Percentiles rank a stretch among this genome's conserved stretches.
Evolutionary conservation across 495 filamentous ascomycete species (phyloP).

Genomic region (Choiromyces venosus): DNA sequence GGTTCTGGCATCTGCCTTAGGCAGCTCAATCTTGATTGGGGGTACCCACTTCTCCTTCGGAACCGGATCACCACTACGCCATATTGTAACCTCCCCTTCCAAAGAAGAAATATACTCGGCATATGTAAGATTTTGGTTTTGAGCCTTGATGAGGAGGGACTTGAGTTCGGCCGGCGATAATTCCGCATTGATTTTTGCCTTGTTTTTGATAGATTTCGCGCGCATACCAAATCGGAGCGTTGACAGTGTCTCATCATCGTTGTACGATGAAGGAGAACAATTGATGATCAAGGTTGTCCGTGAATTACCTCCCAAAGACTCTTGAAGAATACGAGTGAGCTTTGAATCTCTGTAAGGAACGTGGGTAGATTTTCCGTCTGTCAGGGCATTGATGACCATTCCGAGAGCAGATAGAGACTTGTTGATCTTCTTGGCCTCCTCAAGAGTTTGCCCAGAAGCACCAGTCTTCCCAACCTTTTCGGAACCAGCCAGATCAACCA

Average conservation of each 20-base stretch:
- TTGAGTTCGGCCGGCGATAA: slow-evolving; percentile 93
- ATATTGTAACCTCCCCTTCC: slow-evolving; percentile 75
- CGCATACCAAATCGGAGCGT: slow-evolving; percentile 93
- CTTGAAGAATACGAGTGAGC: slow-evolving; percentile 92
- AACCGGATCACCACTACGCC: slow-evolving; percentile 82
- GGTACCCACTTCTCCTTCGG: slow-evolving; percentile 79
- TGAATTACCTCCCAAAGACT: slow-evolving; percentile 93
- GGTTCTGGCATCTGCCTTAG: slow-evolving; percentile 59
- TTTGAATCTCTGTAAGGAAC: slow-evolving; percentile 98
- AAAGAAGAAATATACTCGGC: slow-evolving; percentile 77
- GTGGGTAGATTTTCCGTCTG: slow-evolving; percentile 96
- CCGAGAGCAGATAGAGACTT: slow-evolving; percentile 95
- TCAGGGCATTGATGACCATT: slow-evolving; percentile 98
- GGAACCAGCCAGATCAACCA: slow-evolving; percentile 95
- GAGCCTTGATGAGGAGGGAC: slow-evolving; percentile 80
- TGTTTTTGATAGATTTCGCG: slow-evolving; percentile 99
- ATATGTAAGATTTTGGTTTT: slow-evolving; percentile 80
- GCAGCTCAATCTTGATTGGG: slow-evolving; percentile 49
- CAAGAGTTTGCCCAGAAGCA: slow-evolving; percentile 92
- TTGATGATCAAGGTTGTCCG: slow-evolving; percentile 97
- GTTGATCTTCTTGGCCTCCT: slow-evolving; percentile 99
- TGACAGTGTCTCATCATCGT: slow-evolving; percentile 89
- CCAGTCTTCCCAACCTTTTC: slow-evolving; percentile 99
- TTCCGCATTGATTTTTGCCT: slow-evolving; percentile 98
- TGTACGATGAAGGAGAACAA: slow-evolving; percentile 96